Percentiles rank a stretch among this genome's conserved stretches.
Evolutionary conservation across 2,329 filamentous ascomycete species (phyloP).

Genomic region (Aureobasidium zeae): DNA sequence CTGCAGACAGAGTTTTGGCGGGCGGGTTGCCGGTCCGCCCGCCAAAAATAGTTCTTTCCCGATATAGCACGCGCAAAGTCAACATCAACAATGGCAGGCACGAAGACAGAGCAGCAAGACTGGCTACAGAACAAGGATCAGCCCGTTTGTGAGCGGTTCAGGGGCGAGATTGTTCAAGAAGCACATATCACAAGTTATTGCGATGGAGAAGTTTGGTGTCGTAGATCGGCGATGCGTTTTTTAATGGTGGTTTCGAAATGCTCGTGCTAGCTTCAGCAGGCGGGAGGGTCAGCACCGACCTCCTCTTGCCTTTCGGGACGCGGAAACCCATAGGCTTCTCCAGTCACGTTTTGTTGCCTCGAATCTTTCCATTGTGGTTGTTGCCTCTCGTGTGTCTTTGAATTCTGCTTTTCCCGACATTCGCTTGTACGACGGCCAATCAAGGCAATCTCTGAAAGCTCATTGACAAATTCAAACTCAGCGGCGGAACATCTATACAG

Average conservation of each 20-base stretch:
- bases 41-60: conserved; percentile 9
- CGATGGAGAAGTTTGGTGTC: neutral
- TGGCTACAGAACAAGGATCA: neutral
- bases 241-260: conserved; percentile 2
- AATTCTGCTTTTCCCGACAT: conserved; percentile 1
- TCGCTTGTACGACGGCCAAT: conserved; percentile 2
- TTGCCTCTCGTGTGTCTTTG: neutral
- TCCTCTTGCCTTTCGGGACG: too few relatives aligned
- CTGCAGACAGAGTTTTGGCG: too few relatives aligned
- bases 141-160: neutral
- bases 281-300: too few relatives aligned
- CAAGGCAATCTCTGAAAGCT: neutral
- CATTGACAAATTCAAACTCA: neutral
- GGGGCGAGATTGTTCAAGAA: neutral
- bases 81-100: conserved; percentile 9
- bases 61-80: conserved; percentile 5
- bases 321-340: too few relatives aligned
- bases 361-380: conserved; percentile 1
- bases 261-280: neutral
- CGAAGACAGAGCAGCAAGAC: neutral
- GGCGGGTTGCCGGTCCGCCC: too few relatives aligned
- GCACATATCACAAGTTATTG: neutral
- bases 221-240: conserved; percentile 3
- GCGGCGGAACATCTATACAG: neutral
- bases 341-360: conserved; percentile 14